Evolutionary conservation across 805 yeast species (phyloP), one percentile per base, ranked within the genome.

Genomic region (Nakazawaea anatomiae): DNA sequence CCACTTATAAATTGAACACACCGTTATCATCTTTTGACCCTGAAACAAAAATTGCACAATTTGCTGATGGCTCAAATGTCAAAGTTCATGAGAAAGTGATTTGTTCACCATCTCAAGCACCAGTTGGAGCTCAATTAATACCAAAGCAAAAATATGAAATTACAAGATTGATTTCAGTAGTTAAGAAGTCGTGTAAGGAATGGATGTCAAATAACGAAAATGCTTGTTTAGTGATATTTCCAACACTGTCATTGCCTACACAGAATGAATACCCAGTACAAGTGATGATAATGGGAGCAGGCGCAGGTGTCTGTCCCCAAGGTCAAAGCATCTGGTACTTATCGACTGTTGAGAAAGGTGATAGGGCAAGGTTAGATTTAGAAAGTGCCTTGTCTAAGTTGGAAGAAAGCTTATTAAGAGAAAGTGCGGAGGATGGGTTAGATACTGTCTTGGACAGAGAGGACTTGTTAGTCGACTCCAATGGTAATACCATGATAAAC

Each of bases 311-410:
- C 57, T 89, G 96, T 57, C 95, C 97, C 2, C 64, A 65, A n/a
- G 94, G 88, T 42, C 91, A 90, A 60, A 80, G 92, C 50, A 80
- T 91, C 50, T 92, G 98, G 98, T 91, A 88, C 69, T 73, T 89
- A 56, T 83, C 91, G 39, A 84, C 96, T 3, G 78, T 80, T 52
- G 95, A 87, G 65, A 80, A 77, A 51, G 81, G 84, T 42, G 75
- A 73, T 44, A 77, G 80, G 55, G 96, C 91, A 4, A 81, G 86
- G 58, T 72, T 71, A 57, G 96, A 90, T 66, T 74, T 92, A 57
- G 92, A 86, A 63, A 75, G 83, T 48, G 97, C 97, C 6, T 76
- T 87, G 52, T 75, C 74, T 55, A 87, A 88, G 59, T 77, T 92
- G 79, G 96, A 91, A 63, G 77, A 77, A 43, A 77, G 91, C 42